Base-by-base conservation (phyloP, 805 yeast genomes). In the Candida dajiaensis region DNA sequence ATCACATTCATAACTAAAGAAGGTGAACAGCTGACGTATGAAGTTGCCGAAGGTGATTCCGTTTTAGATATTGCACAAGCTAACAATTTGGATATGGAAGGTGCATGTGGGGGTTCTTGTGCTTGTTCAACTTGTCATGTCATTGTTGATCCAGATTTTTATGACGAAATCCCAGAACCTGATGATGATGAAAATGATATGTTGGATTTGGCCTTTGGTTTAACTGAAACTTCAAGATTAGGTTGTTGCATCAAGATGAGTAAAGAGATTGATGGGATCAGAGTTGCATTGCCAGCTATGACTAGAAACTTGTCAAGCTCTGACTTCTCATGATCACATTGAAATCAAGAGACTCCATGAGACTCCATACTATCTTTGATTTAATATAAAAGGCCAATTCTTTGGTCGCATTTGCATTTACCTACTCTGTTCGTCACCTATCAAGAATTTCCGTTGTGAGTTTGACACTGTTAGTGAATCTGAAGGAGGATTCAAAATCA, bases 91-190 rank as follows among this genome's bases (percentile, higher is more conserved):
- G 99, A 94, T 55, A 90, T 94, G 94, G 99, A 94, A 65, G 96
- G 88, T 40, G 99, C 99, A 0, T 94, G 99, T 68, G 99, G 99
- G 20, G 99, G 98, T 4, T 89, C 97, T 4, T 94, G 99, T 73
- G 99, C 99, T 1, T 94, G 99, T 65, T 89, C 97, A 6, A 94
- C 99, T 0, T 94, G 99, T 63, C 99, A 94, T 68, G 83, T 94
- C 45, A 92, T 94, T 43, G 89, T 94, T 36, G 99, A 94, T 63
- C 98, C 99, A 1, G 97, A 85, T 40, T 89, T 72, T 64, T 94
- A 89, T 67, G 99, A 94, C 61, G 77, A 71, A 42, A 78, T 94
- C 53, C 96, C 94, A 10, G 98, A 94, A 64, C 98, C 99, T 0
- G 88, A 83, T 53, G 99, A 94, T 63, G 99, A 94, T 62, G 99